Base-by-base conservation (phyloP, 352 stramenopile species). In the Phytopythium cucurbitacearum region DNA sequence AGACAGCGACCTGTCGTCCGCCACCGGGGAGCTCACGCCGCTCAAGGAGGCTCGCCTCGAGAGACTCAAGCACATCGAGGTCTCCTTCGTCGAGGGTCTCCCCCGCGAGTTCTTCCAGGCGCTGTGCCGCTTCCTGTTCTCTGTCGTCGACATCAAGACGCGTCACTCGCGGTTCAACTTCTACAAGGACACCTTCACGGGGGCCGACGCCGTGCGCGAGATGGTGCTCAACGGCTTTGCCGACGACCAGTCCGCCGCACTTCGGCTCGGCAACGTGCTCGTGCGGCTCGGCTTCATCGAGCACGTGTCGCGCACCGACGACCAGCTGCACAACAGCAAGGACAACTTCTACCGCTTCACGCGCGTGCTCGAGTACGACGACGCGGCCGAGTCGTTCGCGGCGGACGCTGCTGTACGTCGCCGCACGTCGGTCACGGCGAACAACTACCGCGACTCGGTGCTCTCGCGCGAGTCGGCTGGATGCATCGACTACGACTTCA, bases 261-360 rank as follows among this genome's bases (percentile, higher is more conserved):
- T 85, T 36, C 71, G 81, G 13, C 86, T 83, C 60, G 81, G 85
- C 48, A 89, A 90, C 57, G 80, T 91, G 15, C 67, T 94, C 5
- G 76, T 94, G 44, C 73, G 82, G 28, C 85, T 92, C 39, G 80
- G 81, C 15, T 88, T 77, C 65, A 91, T 94, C 49, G 82, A 94
- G 56, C 82, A 94, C 59, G 79, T 91, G 13, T 90, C 77, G 8
- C 76, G 77, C 21, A 89, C 62, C 11, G 72, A 85, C 48, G 77
- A 91, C 45, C 78, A 87, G 58, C 69, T 94, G 35, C 80, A 90
- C 63, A 93, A 91, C 65, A 79, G 69, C 40, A 88, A 89, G 50
- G 80, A 91, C 60, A 87, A 87, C 57, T 94, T 91, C 51, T 94
- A 94, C 60, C 69, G 82, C 34, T 94, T 94, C 55, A 89, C 83